Evolutionary conservation across 2,329 filamentous ascomycete species (phyloP).

Genomic region (Monilinia aucupariae): DNA sequence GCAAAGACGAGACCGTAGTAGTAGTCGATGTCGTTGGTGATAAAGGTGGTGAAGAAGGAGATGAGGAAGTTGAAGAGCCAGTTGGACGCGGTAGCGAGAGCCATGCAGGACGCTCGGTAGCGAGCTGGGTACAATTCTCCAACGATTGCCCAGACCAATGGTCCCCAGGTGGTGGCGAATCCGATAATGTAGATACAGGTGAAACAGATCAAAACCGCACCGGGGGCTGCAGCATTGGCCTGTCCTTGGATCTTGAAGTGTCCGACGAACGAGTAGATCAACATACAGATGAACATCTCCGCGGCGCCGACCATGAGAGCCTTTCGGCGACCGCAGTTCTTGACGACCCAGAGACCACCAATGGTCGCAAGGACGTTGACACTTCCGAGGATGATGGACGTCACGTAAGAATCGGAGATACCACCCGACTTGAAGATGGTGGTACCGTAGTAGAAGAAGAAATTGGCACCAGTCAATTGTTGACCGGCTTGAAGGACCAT

Average conservation of each 20-base stretch:
- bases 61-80: slow-evolving; percentile 67
- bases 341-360: slow-evolving; percentile 58
- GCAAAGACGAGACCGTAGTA: slow-evolving; percentile 69
- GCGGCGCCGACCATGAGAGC: slow-evolving; percentile 58
- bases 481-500: slow-evolving; percentile 59
- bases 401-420: slow-evolving; percentile 59
- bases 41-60: slow-evolving; percentile 75
- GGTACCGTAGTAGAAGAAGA: slow-evolving; percentile 61
- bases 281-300: slow-evolving; percentile 57
- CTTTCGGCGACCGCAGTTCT: slow-evolving; percentile 58
- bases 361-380: slow-evolving; percentile 66
- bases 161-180: slow-evolving; percentile 66
- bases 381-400: slow-evolving; percentile 60
- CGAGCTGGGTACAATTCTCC: slow-evolving; percentile 61
- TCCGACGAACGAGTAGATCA: slow-evolving; percentile 50
- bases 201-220: slow-evolving; percentile 60
- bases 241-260: slow-evolving; percentile 41
- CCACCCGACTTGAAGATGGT: slow-evolving; percentile 63
- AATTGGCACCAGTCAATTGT: slow-evolving; percentile 64
- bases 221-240: slow-evolving; percentile 44
- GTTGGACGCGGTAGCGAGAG: slow-evolving; percentile 56
- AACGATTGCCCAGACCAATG: slow-evolving; percentile 62
- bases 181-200: slow-evolving; percentile 60
- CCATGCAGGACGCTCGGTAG: slow-evolving; percentile 55
- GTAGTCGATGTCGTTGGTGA: slow-evolving; percentile 59